Evolutionary conservation across 352 stramenopile genomes (phyloP), one percentile per base, ranked within the genome.

Genomic region (Phytophthora cajani): DNA sequence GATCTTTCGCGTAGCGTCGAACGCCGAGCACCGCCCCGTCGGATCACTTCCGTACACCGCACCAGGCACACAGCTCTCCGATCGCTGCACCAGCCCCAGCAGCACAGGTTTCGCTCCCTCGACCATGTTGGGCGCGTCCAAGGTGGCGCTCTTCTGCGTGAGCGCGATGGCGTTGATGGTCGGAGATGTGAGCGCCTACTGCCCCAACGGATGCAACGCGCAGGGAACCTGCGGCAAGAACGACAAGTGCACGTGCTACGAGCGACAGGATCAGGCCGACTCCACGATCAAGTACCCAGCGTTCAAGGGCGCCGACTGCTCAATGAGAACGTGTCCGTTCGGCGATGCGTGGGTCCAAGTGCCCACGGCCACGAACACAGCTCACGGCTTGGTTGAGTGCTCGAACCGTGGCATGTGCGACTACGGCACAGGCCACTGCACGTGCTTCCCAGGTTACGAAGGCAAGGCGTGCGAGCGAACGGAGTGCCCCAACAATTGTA

Each of bases 401-500:
- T 99, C 96, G 2, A 94, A 95, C 70, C 95, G 94, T 62, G 97
- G 97, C 55, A 75, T 82, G 50, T 99, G 97, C 67, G 94, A 99
- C 84, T 88, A 94, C 64, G 40, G 73, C 16, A 94, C 89, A 25
- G 97, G 96, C 33, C 78, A 90, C 56, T 99, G 97, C 82, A 73
- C 92, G 27, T 98, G 96, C 72, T 97, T 92, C 62, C 69, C 84
- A 7, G 92, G 92, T 9, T 98, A 94, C 76, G 91, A 94, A 54
- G 93, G 92, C 77, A 97, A 95, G 59, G 89, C 92, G 17, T 98
- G 94, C 72, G 83, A 97, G 70, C 85, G 94, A 71, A 96, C 91
- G 1, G 77, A 97, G 62, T 99, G 97, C 74, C 95, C 95, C n/a
- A 98, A 98, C 81, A 84, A 97, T 74, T 99, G 97, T 88, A 98